Evolutionary conservation across 208 protist genomes (phyloP).

Genomic region (Trypanosoma congolense): DNA sequence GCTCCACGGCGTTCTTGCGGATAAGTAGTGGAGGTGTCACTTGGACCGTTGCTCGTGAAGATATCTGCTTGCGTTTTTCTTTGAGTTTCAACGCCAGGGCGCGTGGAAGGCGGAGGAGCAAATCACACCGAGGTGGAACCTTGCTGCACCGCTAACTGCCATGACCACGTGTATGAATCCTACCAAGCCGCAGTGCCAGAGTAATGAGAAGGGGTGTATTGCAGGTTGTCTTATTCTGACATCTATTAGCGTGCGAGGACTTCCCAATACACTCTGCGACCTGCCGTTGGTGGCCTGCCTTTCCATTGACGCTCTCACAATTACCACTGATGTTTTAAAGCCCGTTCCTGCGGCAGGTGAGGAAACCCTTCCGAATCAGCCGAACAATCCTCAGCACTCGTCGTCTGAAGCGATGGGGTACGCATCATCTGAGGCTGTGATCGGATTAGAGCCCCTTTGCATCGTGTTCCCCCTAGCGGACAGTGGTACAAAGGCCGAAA

Average conservation of each 20-base stretch:
- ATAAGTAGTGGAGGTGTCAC: too few species aligned
- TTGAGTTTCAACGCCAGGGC: too few species aligned
- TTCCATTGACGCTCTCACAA: neutral
- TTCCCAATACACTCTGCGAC: neutral
- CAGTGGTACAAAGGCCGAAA: neutral
- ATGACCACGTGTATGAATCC: neutral
- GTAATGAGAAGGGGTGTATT: neutral
- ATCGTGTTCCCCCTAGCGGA: constrained; percentile 14
- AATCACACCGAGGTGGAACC: too few species aligned
- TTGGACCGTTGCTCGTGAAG: too few species aligned
- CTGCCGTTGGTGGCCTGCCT: constrained; percentile 7
- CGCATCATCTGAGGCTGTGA: neutral
- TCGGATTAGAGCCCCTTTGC: constrained; percentile 12
- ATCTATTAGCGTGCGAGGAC: constrained; percentile 11
- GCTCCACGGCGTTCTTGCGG: too few species aligned
- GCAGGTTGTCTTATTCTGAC: constrained; percentile 6
- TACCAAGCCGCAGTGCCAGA: neutral
- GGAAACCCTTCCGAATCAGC: neutral
- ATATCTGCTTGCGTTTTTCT: too few species aligned
- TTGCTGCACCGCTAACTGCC: too few species aligned
- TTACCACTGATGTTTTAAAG: constrained; percentile 3
- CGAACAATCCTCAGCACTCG: neutral
- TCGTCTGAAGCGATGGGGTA: neutral
- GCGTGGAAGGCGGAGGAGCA: too few species aligned
- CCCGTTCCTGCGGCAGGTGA: neutral